phyloP scores from a whole-genome alignment of 495 filamentous ascomycete species.

The Hyaloscypha bicolor region DNA sequence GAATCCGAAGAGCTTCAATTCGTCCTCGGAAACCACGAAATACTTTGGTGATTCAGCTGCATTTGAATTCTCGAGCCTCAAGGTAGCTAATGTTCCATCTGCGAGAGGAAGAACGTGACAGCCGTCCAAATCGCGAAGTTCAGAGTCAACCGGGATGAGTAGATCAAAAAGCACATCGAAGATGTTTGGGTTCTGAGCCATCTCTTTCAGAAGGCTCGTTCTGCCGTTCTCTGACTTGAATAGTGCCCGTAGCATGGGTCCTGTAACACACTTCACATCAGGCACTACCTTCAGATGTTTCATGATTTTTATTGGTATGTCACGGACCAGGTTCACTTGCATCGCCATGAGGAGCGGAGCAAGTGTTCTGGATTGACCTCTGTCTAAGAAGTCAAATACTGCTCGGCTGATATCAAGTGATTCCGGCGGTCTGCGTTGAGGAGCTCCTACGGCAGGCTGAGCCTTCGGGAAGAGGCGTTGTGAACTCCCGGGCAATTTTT shows the following conservation, averaged over 20 bases:
- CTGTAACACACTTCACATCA: slow-evolving; percentile 2
- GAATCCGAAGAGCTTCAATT: slow-evolving; percentile 32
- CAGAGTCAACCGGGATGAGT: slow-evolving; percentile 7
- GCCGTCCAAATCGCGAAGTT: slow-evolving; percentile 26
- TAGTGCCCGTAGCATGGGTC: slow-evolving; percentile 19
- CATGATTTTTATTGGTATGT: slow-evolving; percentile 16
- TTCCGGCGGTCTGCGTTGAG: not conserved
- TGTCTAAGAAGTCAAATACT: slow-evolving; percentile 16
- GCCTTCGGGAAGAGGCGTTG: slow-evolving; percentile 27
- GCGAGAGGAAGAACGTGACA: slow-evolving; percentile 38
- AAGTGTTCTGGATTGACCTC: slow-evolving; percentile 11
- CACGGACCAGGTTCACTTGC: slow-evolving; percentile 19
- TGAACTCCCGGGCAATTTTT: slow-evolving; percentile 17
- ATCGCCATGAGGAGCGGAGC: slow-evolving; percentile 20
- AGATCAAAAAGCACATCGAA: slow-evolving; percentile 27
- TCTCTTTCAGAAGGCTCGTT: slow-evolving; percentile 13
- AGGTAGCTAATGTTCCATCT: slow-evolving; percentile 32
- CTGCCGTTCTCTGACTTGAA: slow-evolving; percentile 24
- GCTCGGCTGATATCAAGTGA: slow-evolving; percentile 19
- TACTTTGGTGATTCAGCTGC: slow-evolving; percentile 1
- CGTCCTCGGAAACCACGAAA: slow-evolving; percentile 26
- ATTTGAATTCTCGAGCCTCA: slow-evolving; percentile 16
- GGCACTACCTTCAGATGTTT: slow-evolving; percentile 7
- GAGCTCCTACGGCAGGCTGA: not conserved
- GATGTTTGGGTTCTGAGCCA: slow-evolving; percentile 7